Evolutionary conservation across 371 early-diverging fungal genomes (phyloP), one percentile per base, ranked within the genome.

Genomic region (Mortierella sp.): DNA sequence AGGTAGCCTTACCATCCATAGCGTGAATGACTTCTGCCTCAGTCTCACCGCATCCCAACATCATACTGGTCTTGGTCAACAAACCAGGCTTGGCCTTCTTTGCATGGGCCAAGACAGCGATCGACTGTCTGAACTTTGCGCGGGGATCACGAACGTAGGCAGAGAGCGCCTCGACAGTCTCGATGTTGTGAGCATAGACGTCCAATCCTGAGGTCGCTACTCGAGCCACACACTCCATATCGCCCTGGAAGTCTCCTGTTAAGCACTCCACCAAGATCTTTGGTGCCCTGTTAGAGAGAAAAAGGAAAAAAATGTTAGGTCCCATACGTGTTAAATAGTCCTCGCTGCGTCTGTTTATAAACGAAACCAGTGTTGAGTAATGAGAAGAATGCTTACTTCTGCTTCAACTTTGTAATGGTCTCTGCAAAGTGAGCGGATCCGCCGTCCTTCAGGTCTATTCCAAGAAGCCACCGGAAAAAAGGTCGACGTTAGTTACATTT

Each of bases 141-240:
- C 98, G 94, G 66, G 96, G 92, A 87, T 99, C 99, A 73, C 99
- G 96, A 24, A 98, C 98, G 84, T 89, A 92, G 22, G 95, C 91
- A 64, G 97, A 96, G 68, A 99, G 88, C 13, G 90, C 92, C 84
- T 98, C 97, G 9, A 98, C 99, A 4, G 99, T 99, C 81, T 99
- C 99, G 67, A 99, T 93, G 78, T 99, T 99, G 89, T 99, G 99
- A 14, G 99, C 99, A 87, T 96, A 99, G 8, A 99, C 99, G 86
- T 99, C 98, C 80, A 98, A 85, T 24, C 98, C 98, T 22, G 97
- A 96, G 24, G 73, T 79, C 1, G 98, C 98, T 6, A 99, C 97
- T 5, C 86, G 90, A 37, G 91, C 93, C 43, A 97, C 96, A 48
- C 90, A 87, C 43, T 91, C 89, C 41, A 97, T 85, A 34, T 94